phyloP scores from a whole-genome alignment of 441 rosid species.

The Croton laevigatus region DNA sequence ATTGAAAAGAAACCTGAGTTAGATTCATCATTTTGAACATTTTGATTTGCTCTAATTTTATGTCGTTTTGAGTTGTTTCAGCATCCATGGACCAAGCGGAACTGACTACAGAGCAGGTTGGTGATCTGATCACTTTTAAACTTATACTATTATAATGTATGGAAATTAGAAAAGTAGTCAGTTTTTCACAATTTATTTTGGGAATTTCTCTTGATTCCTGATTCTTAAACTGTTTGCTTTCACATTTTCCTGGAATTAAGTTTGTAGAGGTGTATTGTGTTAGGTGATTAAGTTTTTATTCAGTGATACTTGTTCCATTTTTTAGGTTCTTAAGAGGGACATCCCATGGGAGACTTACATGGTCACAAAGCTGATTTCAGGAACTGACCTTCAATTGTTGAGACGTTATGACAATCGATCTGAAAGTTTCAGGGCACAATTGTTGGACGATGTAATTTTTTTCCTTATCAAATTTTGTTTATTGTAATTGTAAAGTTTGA shows the following conservation, averaged over 20 bases:
- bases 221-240: not conserved
- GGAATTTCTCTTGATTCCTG: not conserved
- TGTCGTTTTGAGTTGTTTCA: slow-evolving; percentile 25
- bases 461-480: not conserved
- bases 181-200: too few relatives aligned
- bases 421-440: slow-evolving; percentile 76
- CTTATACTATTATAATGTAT: not conserved
- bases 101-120: slow-evolving; percentile 70
- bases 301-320: not conserved
- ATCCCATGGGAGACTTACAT: slow-evolving; percentile 99
- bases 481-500: not conserved
- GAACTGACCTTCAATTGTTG: slow-evolving; percentile 76
- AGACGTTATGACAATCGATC: slow-evolving; percentile 81
- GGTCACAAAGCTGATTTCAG: slow-evolving; percentile 85
- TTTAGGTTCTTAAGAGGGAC: slow-evolving; percentile 85
- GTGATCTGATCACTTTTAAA: slow-evolving; percentile 20
- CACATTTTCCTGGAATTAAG: not conserved
- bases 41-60: slow-evolving; percentile 25
- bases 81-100: slow-evolving; percentile 71
- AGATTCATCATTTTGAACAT: not conserved
- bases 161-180: not conserved
- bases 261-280: not conserved
- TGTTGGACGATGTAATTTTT: slow-evolving; percentile 79
- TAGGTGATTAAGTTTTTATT: not conserved
- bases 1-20: slow-evolving; percentile 4